Evolutionary conservation across 2,329 filamentous ascomycete genomes (phyloP), one percentile per base, ranked within the genome.

Genomic region (Stachybotrys chartarum): DNA sequence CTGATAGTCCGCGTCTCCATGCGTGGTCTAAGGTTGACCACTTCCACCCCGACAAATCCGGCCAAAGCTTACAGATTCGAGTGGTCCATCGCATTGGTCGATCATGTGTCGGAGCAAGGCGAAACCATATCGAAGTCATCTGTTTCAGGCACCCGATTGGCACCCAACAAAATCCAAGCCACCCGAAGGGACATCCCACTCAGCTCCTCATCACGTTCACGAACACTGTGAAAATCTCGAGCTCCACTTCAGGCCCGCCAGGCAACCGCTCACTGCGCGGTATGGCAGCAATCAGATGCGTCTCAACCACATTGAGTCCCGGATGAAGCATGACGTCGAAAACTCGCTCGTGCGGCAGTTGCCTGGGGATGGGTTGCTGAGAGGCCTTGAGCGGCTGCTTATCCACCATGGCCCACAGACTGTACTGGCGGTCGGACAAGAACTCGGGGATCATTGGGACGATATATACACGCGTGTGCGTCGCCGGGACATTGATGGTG

Each of bases 211-310:
- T 71, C 62, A 95, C 72, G 70, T 94, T 87, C 58, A 87, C 81
- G 71, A 88, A 88, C 31, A 94, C 77, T 1, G 84, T 90, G 56
- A 91, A 79, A 63, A 87, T 87, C 74, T 97, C 91, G 59, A 92
- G 75, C 67, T 94, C 90, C 42, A 87, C 81, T 58, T 86, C 82
- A 10, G 84, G 76, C 0, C 82, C 85, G 30, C 78, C 78, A 0
- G 78, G 73, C 44, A 79, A 72, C 57, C 79, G 83, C 64, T 83
- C 76, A 18, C 78, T 81, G 63, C 77, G 82, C 1, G 81, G 83
- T 48, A 90, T 78, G 7, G 86, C 85, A 1, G 88, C 89, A 59
- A 91, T 83, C 56, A 93, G 77, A 63, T 93, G 88, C 7, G 95
- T 79, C 63, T 91, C 87, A 52, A 96, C 81, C 50, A 86, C 81